Evolutionary conservation across 1,284 basidiomycete species (phyloP), one percentile per base, ranked within the genome.

Genomic region (Trametes hirsuta): DNA sequence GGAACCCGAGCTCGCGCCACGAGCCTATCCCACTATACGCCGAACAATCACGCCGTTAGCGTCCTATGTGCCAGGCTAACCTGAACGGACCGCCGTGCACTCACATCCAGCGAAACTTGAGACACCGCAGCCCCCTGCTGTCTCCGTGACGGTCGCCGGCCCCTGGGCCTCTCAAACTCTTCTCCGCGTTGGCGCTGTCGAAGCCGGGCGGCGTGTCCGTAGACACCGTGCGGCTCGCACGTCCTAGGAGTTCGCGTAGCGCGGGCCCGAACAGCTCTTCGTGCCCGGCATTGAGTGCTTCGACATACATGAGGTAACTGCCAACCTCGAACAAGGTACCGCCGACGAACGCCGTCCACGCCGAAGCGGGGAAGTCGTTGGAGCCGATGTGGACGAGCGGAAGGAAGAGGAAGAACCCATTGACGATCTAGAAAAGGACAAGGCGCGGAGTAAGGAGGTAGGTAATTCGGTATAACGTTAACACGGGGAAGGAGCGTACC

Each of bases 1-100:
- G 69, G 68, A 84, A 87, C 0, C 83, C 84, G 40, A 86, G 61
- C 64, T 87, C 83, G 55, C 77, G 81, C 72, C 79, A 84, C 60
- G 76, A 82, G 55, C 67, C 67, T 3, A 56, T 21, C 3, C 71
- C 71, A 35, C 71, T 71, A 50, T 12, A 51, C n/a, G 41, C 25
- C 47, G 55, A 35, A 14, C 25, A 37, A 25, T 15, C 46, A 37
- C 40, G 40, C 44, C 36, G 25, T 42, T 47, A 42, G 40, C 14
- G n/a, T 41, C 14, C 25, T 18, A 24, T 10, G 45, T 9, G 14
- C 22, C 18, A 9, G 42, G 11, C 49, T 42, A 37, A 41, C 14
- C 18, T 36, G 30, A 40, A 30, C 10, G 2, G 39, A 12, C 11
- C 39, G n/a, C 45, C n/a, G 42, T 35, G 39, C 6, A 55, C 68